A percentile compares a stretch with the other conserved stretches of the same genome.
phyloP scores from a whole-genome alignment of 2,329 filamentous ascomycete species.

The Tolypocladium guangdongense region DNA sequence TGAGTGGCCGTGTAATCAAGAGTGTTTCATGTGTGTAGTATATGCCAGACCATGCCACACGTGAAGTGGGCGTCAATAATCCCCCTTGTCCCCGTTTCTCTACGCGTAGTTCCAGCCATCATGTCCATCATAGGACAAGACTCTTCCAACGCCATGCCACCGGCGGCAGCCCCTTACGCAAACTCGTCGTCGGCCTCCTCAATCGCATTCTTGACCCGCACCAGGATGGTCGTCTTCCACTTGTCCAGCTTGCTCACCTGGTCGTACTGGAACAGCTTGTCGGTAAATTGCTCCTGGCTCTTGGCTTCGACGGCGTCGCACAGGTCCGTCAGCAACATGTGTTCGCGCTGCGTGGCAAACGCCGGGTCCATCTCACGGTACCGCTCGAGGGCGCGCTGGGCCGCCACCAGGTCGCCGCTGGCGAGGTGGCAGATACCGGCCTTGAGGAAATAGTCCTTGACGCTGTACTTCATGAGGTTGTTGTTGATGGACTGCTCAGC shows the following conservation, averaged over 20 bases:
- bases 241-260: conserved; percentile 90
- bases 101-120: background rate
- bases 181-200: conserved; percentile 42
- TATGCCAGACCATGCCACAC: background rate
- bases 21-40: background rate
- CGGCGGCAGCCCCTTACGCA: conserved; percentile 17
- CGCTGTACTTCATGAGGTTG: conserved; percentile 85
- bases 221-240: conserved; percentile 85
- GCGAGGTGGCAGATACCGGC: conserved; percentile 83
- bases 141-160: background rate
- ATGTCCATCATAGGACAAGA: background rate
- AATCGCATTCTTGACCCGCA: conserved; percentile 76
- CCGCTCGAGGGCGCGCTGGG: conserved; percentile 67
- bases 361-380: conserved; percentile 71
- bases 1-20: background rate
- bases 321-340: conserved; percentile 70
- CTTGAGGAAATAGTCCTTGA: conserved; percentile 94
- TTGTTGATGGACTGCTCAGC: conserved; percentile 70
- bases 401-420: conserved; percentile 62
- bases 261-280: conserved; percentile 82
- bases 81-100: background rate
- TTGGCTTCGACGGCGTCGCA: conserved; percentile 62
- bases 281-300: conserved; percentile 73
- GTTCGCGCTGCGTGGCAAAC: conserved; percentile 69
- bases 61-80: background rate